These are phyloP conservation scores for Peronospora destructor DNA, from an alignment of 352 stramenopile genomes.

Conservation along the genomic window DNA sequence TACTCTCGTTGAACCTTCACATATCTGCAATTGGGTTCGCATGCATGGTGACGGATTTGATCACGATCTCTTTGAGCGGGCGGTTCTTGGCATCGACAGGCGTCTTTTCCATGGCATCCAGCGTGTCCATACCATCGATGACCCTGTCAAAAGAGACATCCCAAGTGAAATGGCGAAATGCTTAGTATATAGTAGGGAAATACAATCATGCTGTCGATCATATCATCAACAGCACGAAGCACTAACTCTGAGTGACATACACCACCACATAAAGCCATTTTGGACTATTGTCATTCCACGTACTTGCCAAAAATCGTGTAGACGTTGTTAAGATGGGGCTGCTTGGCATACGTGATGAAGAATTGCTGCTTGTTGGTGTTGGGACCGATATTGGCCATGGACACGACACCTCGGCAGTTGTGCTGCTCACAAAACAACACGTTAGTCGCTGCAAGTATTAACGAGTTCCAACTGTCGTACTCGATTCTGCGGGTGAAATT, in stretches of 20 bases:
- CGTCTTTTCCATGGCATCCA: constrained; percentile 95
- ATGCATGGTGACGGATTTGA: constrained; percentile 88
- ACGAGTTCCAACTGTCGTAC: constrained; percentile 20
- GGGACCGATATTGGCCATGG: constrained; percentile 89
- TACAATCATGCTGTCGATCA: background rate
- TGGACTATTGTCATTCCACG: constrained; percentile 12
- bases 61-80: constrained; percentile 83
- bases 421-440: constrained; percentile 42
- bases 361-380: constrained; percentile 95
- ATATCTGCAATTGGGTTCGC: constrained; percentile 88
- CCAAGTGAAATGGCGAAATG: constrained; percentile 9
- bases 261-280: constrained; percentile 2
- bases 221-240: too few relatives aligned
- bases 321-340: constrained; percentile 96
- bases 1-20: constrained; percentile 9
- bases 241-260: background rate
- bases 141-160: constrained; percentile 32
- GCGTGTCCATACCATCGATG: constrained; percentile 94
- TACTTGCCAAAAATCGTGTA: constrained; percentile 96
- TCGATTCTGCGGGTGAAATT: constrained; percentile 87
- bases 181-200: constrained; percentile 23
- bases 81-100: constrained; percentile 88
- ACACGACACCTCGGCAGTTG: constrained; percentile 86
- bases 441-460: background rate
- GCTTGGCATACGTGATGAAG: constrained; percentile 96